Evolutionary conservation across 139 green algal species (phyloP), one percentile per base, ranked within the genome.

Genomic region (Chlorella sp.): DNA sequence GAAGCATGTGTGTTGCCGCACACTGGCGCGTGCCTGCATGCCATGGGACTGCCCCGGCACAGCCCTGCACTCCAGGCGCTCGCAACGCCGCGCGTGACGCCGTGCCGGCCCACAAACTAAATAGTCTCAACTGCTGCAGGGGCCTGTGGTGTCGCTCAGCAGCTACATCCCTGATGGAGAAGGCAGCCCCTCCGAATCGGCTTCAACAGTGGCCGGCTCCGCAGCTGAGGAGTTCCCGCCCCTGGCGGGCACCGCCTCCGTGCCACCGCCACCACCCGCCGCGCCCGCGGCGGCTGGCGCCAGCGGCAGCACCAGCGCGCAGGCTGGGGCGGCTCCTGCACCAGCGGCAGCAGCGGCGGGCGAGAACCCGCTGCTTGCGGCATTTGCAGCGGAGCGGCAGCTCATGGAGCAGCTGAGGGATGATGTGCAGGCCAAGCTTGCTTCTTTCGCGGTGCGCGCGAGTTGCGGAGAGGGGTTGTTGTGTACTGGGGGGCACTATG

Each of bases 331-430:
- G 6, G 44, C 30, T 19, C n/a, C 58, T 24, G 28, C n/a, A n/a
- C n/a, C 13, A 26, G 73, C 43, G 0, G 56, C 62, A 3, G 24
- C 75, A 60, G 51, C 73, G 16, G 51, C 51, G 13, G 76, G 30
- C 28, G 40, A 19, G 30, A 85, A 85, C 70, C 81, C 81, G 5
- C 51, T 80, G 51, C 51, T 85, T 3, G 54, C 43, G 3, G 84
- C 84, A 0, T 81, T 83, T 46, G 70, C 79, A 4, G 79, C 69
- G 0, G 75, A 88, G 56, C 51, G 84, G 40, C 54, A 56, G 43
- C 16, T 51, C 44, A 26, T 88, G 56, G 84, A 88, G 70, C n/a
- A 67, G 78, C 84, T 88, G 76, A n/a, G 79, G 4, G 78, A 88
- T 32, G 84, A 88, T 38, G 60, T 88, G 32, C 41, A 73, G 34